Conservation (phyloP, 352 stramenopile species). For the Phytophthora litchii region DNA sequence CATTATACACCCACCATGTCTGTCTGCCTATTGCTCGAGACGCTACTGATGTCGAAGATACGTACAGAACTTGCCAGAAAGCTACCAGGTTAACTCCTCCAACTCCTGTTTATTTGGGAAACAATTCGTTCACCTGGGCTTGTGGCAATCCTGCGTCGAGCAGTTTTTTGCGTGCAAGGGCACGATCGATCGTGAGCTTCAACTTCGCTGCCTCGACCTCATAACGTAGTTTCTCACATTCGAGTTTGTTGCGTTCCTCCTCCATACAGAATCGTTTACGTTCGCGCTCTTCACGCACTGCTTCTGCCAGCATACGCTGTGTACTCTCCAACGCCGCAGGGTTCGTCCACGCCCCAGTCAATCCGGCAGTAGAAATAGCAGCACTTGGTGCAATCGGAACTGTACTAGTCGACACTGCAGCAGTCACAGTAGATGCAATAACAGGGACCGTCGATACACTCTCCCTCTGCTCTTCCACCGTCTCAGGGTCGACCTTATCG, state of each 20-base stretch:
- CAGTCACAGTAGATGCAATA: background rate
- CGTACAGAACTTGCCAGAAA: too few relatives aligned
- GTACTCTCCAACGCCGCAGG: conserved; percentile 52
- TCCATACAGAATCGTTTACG: conserved; percentile 66
- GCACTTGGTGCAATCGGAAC: conserved; percentile 9
- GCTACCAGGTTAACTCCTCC: too few relatives aligned
- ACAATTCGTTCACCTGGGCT: conserved; percentile 44
- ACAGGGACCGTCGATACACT: conserved; percentile 1
- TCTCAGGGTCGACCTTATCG: background rate
- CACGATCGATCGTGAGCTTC: conserved; percentile 56
- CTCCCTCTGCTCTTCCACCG: conserved; percentile 11
- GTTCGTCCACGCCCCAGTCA: conserved; percentile 31
- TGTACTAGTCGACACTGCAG: conserved; percentile 12
- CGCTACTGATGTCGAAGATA: background rate
- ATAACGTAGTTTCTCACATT: conserved; percentile 69
- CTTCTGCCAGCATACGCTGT: conserved; percentile 55
- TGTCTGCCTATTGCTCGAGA: conserved; percentile 1
- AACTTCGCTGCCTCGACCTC: conserved; percentile 62
- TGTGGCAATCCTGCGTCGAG: conserved; percentile 51
- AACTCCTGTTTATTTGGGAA: conserved; percentile 20
- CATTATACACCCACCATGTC: conserved; percentile 17
- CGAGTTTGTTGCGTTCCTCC: conserved; percentile 60
- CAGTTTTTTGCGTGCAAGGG: conserved; percentile 57
- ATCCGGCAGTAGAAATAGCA: conserved; percentile 13
- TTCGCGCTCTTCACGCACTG: conserved; percentile 69